Evolutionary conservation across 805 yeast genomes (phyloP).

Genomic region (Pichia scutulata): DNA sequence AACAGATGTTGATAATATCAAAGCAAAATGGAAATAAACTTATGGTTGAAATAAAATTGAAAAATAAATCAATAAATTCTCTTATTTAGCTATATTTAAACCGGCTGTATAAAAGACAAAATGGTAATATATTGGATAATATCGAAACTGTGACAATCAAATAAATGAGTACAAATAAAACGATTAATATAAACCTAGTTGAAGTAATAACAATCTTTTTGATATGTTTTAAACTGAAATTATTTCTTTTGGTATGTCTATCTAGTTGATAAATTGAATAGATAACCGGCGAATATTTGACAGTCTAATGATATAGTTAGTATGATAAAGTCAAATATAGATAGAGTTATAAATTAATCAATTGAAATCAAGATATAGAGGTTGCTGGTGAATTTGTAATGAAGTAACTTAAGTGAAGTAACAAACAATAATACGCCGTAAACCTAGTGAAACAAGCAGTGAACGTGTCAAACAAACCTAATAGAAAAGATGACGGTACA

Average conservation of each 20-base stretch:
- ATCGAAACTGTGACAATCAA: constrained; percentile 24
- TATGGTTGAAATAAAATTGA: background rate
- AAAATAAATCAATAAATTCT: background rate
- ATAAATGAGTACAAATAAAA: constrained; percentile 24
- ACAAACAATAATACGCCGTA: background rate
- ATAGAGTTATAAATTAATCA: background rate
- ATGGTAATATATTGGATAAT: background rate
- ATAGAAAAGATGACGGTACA: constrained; percentile 2
- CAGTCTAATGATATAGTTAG: background rate
- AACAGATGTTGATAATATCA: background rate
- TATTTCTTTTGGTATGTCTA: background rate
- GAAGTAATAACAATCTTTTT: background rate
- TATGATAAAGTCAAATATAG: background rate
- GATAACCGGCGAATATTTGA: background rate
- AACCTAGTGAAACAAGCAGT: constrained; percentile 3
- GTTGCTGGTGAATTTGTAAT: background rate
- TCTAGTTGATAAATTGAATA: background rate
- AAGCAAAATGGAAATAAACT: background rate
- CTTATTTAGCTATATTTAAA: background rate
- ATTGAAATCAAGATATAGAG: background rate
- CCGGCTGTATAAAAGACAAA: background rate
- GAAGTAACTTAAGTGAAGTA: background rate
- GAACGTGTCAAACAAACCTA: constrained; percentile 5
- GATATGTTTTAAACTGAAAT: background rate
- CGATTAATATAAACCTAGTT: background rate